Conservation (phyloP, 192 early-diverging fungal species). For the Rhizoclosmatium globosum region DNA sequence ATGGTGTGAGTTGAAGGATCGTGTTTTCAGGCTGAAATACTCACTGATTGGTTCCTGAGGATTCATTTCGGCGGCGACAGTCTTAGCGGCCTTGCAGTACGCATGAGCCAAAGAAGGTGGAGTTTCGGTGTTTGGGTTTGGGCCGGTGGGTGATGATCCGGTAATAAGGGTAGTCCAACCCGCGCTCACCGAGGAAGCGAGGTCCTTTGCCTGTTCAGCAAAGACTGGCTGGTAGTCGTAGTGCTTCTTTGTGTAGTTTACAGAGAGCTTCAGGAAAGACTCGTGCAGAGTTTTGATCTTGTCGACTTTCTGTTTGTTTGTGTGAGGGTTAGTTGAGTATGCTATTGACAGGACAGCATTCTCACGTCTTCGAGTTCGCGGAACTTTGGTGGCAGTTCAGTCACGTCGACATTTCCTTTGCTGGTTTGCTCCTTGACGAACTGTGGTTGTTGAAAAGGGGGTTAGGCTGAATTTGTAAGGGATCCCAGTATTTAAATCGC, state of each 20-base stretch:
- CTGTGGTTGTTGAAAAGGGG: slow-evolving; percentile 48
- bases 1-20: background rate
- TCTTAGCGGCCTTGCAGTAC: slow-evolving; percentile 71
- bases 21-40: background rate
- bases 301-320: slow-evolving; percentile 74
- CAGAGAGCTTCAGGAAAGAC: slow-evolving; percentile 76
- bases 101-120: slow-evolving; percentile 74
- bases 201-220: slow-evolving; percentile 75
- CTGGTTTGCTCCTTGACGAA: slow-evolving; percentile 91
- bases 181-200: slow-evolving; percentile 72
- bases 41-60: slow-evolving; percentile 74
- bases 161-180: slow-evolving; percentile 51
- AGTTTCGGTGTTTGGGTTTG: slow-evolving; percentile 41
- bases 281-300: slow-evolving; percentile 73
- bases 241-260: slow-evolving; percentile 74
- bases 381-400: slow-evolving; percentile 94
- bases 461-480: no score
- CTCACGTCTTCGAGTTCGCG: slow-evolving; percentile 81
- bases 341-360: slow-evolving; percentile 31
- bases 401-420: slow-evolving; percentile 76
- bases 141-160: slow-evolving; percentile 30
- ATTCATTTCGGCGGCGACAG: slow-evolving; percentile 73
- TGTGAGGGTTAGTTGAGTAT: background rate
- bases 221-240: slow-evolving; percentile 80
- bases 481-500: no score